Evolutionary conservation across 2,329 filamentous ascomycete species (phyloP), one percentile per base, ranked within the genome.

Genomic region (Neonectria punicea): DNA sequence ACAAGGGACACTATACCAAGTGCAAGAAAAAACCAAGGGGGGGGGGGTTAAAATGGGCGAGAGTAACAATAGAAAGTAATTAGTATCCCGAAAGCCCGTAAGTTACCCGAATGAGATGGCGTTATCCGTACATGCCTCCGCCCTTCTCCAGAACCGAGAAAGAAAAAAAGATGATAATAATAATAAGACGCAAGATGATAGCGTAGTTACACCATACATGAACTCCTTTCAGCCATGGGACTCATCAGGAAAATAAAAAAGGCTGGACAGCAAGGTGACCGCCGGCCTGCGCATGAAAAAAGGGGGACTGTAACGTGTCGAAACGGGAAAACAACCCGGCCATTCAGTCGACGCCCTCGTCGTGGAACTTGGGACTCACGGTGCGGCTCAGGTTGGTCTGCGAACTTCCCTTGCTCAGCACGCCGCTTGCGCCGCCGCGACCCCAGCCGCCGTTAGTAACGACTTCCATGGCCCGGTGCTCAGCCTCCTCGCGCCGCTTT

Each of bases 401-500:
- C 46, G 73, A 70, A 63, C 77, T 77, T 56, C 75, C 76, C 64
- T 80, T 80, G 36, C 80, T 75, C 50, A 84, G 69, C 74, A 84
- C 75, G 36, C 82, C 81, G 65, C 80, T 83, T 16, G 81, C 82
- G 44, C 81, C 80, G 60, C 79, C 77, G 4, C 77, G 77, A 3
- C 78, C 75, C 79, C 78, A 82, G 54, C 77, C 77, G 74, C 72
- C 76, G 54, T 80, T 80, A 7, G 76, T 79, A 22, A 81, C 80
- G 5, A 81, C 77, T 69, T 86, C 76, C 77, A 87, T 76, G 44
- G 82, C 74, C 73, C 85, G 69, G 75, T 84, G 70, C 77, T 88
- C 63, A 76, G 80, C 66, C 70, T 86, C 54, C 74, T 82, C 55
- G 63, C 82, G 47, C 79, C 82, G n/a, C 39, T 43, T 70, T 72